Conservation (phyloP, 345 rosid species). For the Sonneratia alba region DNA sequence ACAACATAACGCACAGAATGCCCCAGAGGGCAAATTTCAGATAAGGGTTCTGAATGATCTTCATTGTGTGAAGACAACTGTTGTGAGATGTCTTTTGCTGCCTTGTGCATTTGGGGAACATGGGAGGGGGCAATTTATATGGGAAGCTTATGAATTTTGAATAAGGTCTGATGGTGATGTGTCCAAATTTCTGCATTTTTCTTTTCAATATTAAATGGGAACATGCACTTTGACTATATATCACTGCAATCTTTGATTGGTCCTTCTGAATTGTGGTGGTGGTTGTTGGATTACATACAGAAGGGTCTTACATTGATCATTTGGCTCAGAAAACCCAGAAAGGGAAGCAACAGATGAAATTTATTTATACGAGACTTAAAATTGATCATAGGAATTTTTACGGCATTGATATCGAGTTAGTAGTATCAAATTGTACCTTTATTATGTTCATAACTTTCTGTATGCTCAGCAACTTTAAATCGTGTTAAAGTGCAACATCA, state of each 20-base stretch:
- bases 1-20: slow-evolving; percentile 8
- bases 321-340: slow-evolving; percentile 12
- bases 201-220: background rate
- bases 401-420: too few relatives aligned
- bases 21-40: slow-evolving; percentile 12
- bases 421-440: too few relatives aligned
- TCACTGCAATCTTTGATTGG: background rate
- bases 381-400: background rate
- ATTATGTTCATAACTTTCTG: background rate
- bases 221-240: slow-evolving; percentile 14
- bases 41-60: background rate
- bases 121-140: slow-evolving; percentile 4
- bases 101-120: slow-evolving; percentile 2
- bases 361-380: background rate
- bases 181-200: slow-evolving; percentile 1
- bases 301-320: slow-evolving; percentile 14
- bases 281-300: slow-evolving; percentile 26
- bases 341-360: background rate
- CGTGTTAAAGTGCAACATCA: background rate
- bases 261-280: background rate
- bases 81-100: background rate
- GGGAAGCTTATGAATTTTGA: slow-evolving; percentile 1
- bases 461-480: background rate
- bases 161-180: slow-evolving; percentile 13
- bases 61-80: slow-evolving; percentile 14